A percentile compares a stretch with the other conserved stretches of the same genome.
phyloP scores from a whole-genome alignment of 148 eudicot genomes.

The Cornus controversa region DNA sequence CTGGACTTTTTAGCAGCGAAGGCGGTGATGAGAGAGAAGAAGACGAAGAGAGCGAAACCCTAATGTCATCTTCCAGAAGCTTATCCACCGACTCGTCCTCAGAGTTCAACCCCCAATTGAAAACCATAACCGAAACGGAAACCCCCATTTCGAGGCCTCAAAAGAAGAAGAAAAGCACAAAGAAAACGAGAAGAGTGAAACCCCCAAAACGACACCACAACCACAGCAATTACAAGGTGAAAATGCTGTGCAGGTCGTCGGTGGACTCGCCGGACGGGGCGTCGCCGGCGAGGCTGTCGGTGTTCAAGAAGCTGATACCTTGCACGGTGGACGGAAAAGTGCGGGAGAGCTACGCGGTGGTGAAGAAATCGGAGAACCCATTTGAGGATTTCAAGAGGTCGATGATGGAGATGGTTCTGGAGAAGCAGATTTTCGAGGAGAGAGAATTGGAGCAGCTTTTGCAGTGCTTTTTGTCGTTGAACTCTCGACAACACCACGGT shows the following conservation, averaged over 20 bases:
- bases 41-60: constrained; percentile 40
- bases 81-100: constrained; percentile 40
- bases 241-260: neutral
- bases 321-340: constrained; percentile 76
- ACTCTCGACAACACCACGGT: constrained; percentile 52
- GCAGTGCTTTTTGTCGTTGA: constrained; percentile 64
- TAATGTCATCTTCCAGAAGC: constrained; percentile 51
- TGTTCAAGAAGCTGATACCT: constrained; percentile 71
- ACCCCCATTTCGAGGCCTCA: constrained; percentile 6
- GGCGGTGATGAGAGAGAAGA: constrained; percentile 10
- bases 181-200: constrained; percentile 10
- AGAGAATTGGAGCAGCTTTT: constrained; percentile 65
- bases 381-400: constrained; percentile 72
- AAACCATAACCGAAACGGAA: constrained; percentile 34
- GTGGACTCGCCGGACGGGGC: constrained; percentile 20
- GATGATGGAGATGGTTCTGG: constrained; percentile 90
- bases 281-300: constrained; percentile 74
- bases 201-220: constrained; percentile 3
- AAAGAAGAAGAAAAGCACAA: constrained; percentile 5
- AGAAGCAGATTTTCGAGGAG: constrained; percentile 72
- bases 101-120: constrained; percentile 28
- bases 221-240: neutral
- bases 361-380: constrained; percentile 73
- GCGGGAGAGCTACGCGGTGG: constrained; percentile 79
- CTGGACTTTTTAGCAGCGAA: constrained; percentile 42